These are phyloP conservation scores for Podosphaera aphanis DNA, from an alignment of 2,329 filamentous ascomycete species.

Conservation along the genomic window DNA sequence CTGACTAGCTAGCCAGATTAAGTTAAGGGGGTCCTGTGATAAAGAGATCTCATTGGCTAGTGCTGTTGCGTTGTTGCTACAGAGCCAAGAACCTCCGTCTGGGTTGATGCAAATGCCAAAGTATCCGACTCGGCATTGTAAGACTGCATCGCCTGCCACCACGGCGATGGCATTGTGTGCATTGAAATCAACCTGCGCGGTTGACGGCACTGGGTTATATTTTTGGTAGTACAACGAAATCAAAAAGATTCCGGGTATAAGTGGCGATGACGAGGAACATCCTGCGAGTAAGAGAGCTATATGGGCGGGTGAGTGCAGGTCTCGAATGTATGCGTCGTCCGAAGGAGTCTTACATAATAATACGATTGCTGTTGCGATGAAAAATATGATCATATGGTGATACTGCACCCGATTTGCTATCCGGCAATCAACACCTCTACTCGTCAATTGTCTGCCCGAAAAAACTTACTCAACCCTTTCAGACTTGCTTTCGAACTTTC, in stretches of 20 bases:
- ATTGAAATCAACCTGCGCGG: constrained; percentile 75
- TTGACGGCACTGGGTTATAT: constrained; percentile 61
- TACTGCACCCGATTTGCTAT: constrained; percentile 19
- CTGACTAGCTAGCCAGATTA: constrained; percentile 89
- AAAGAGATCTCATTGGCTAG: constrained; percentile 72
- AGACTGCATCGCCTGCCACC: constrained; percentile 61
- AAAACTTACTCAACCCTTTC: no score
- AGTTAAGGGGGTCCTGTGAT: constrained; percentile 84
- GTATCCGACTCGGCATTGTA: constrained; percentile 87
- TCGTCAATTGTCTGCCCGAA: no score
- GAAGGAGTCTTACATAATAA: constrained; percentile 74
- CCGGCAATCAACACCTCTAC: no score
- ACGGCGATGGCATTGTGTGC: constrained; percentile 68
- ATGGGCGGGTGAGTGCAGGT: constrained; percentile 6
- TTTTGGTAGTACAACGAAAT: constrained; percentile 84
- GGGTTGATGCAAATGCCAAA: constrained; percentile 94
- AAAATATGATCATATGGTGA: constrained; percentile 85
- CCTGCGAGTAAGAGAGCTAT: constrained; percentile 74
- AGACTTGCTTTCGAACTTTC: no score
- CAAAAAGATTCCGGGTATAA: constrained; percentile 90
- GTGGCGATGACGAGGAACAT: constrained; percentile 84
- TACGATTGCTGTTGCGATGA: constrained; percentile 85
- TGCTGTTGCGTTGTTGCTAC: constrained; percentile 89
- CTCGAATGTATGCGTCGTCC: background rate
- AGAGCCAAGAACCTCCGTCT: constrained; percentile 75